Percentiles rank a stretch among this genome's conserved stretches.
These are phyloP conservation scores for Coemansia sp. DNA, from an alignment of 192 early-diverging fungal genomes.

Conservation along the genomic window DNA sequence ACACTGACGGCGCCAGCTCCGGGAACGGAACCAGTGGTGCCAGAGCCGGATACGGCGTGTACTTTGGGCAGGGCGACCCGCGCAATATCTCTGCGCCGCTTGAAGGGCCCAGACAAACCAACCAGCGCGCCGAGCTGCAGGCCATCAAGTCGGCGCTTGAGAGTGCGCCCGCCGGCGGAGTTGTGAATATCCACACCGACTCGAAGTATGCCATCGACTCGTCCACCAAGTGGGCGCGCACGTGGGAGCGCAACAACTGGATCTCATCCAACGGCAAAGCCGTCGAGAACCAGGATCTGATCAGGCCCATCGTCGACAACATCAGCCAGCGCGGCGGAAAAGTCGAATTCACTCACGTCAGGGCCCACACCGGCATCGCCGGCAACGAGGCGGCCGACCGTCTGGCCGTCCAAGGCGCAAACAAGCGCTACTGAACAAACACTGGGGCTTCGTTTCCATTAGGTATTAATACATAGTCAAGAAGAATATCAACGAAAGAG, in stretches of 20 bases:
- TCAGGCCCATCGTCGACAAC: slow-evolving; percentile 55
- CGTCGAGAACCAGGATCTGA: slow-evolving; percentile 83
- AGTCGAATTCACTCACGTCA: slow-evolving; percentile 62
- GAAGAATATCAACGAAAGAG: background rate
- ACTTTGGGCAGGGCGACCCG: slow-evolving; percentile 71
- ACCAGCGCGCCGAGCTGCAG: slow-evolving; percentile 74
- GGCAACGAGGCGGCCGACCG: slow-evolving; percentile 84
- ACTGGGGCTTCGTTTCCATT: too few relatives aligned
- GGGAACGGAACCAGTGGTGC: slow-evolving; percentile 70
- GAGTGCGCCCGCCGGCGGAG: slow-evolving; percentile 15
- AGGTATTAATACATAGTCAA: too few relatives aligned
- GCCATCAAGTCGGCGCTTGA: slow-evolving; percentile 62
- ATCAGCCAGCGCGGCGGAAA: slow-evolving; percentile 24
- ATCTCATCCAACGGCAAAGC: slow-evolving; percentile 50
- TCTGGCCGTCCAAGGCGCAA: slow-evolving; percentile 76
- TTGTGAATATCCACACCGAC: slow-evolving; percentile 73
- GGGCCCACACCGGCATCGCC: slow-evolving; percentile 66
- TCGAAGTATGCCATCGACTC: slow-evolving; percentile 76
- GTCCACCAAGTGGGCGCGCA: slow-evolving; percentile 68
- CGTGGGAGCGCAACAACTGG: slow-evolving; percentile 78
- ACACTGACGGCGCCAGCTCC: slow-evolving; percentile 82
- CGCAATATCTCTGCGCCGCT: slow-evolving; percentile 67
- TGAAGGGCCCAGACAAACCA: slow-evolving; percentile 61
- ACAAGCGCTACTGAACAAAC: background rate
- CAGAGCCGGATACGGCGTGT: slow-evolving; percentile 84